phyloP scores from a whole-genome alignment of 768 basidiomycete genomes.

The Mrakia gelida region DNA sequence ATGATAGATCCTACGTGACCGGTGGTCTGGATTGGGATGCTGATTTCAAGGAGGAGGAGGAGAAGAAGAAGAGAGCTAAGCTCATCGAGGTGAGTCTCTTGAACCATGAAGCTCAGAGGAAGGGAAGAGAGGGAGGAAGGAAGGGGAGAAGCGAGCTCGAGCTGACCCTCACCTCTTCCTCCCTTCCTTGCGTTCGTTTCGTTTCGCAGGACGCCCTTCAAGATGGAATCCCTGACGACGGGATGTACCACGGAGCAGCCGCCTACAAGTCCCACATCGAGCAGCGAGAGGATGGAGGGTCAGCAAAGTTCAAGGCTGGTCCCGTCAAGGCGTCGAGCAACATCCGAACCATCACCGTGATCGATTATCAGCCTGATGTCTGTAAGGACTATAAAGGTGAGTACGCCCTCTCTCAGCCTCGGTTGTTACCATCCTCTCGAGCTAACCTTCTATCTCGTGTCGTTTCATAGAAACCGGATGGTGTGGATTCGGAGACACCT shows the following conservation, averaged over 20 bases:
- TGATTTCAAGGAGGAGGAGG: constrained; percentile 74
- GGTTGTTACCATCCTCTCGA: neutral
- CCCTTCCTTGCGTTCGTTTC: constrained; percentile 32
- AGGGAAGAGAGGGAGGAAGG: neutral
- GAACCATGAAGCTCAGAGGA: too few species aligned
- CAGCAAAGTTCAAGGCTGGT: constrained; percentile 69
- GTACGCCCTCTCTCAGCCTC: constrained; percentile 42
- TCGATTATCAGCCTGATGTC: constrained; percentile 98
- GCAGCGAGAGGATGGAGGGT: constrained; percentile 65
- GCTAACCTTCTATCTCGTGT: constrained; percentile 23
- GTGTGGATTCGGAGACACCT: constrained; percentile 98
- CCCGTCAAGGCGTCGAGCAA: constrained; percentile 68
- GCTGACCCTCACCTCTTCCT: neutral
- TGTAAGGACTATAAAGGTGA: constrained; percentile 99
- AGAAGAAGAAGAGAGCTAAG: constrained; percentile 64
- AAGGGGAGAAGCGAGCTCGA: neutral
- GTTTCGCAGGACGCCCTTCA: constrained; percentile 57
- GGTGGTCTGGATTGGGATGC: constrained; percentile 67
- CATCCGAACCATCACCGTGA: constrained; percentile 87
- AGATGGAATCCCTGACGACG: constrained; percentile 65
- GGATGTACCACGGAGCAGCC: constrained; percentile 76
- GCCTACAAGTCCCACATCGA: constrained; percentile 76
- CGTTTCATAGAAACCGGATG: constrained; percentile 79
- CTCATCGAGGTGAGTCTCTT: constrained; percentile 43
- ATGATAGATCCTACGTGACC: constrained; percentile 67